Evolutionary conservation across 805 yeast species (phyloP), one percentile per base, ranked within the genome.

Genomic region (Saturnispora saitoi): DNA sequence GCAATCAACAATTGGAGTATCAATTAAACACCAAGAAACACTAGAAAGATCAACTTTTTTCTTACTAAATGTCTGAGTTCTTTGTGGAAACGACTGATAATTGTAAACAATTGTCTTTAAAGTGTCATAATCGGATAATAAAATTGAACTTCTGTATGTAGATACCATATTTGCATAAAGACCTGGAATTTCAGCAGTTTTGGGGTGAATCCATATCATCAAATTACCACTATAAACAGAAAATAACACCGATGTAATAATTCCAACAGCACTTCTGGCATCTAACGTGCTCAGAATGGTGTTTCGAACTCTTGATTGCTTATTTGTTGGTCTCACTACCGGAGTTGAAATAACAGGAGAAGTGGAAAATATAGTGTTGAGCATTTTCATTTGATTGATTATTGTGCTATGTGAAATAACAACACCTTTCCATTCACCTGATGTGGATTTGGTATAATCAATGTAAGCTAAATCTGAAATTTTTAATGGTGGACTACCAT

Each of bases 361-460:
- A 42, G 89, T 81, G 56, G 79, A 78, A 7, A 91, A 66, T 12
- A 91, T 78, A 9, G 81, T 73, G 4, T 84, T 75, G 22, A 93
- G 60, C 42, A 87, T 77, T 52, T 78, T 75, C 90, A 93, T 86
- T 60, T 93, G 99, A 55, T 87, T 91, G 61, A 85, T 74, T 6
- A 93, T 77, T 0, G 96, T 89, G 51, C 87, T 72, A 62, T 93
- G 98, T 22, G 93, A 85, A 61, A 93, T 76, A 1, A 95, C 96
- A 32, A 93, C 95, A 15, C 99, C 99, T 50, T 96, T 73, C 32
- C 89, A 67, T 54, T 90, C 95, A 3, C 98, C 98, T 26, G 86
- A 78, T 0, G 97, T 95, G 1, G 95, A 84, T 56, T 90, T 77
- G 0, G 93, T 80, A 60, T 85, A 93, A 66, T 93, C 99, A 12